Percentiles rank a stretch among this genome's conserved stretches.
phyloP scores from a whole-genome alignment of 116 monocot genomes.

The Posidonia oceanica region DNA sequence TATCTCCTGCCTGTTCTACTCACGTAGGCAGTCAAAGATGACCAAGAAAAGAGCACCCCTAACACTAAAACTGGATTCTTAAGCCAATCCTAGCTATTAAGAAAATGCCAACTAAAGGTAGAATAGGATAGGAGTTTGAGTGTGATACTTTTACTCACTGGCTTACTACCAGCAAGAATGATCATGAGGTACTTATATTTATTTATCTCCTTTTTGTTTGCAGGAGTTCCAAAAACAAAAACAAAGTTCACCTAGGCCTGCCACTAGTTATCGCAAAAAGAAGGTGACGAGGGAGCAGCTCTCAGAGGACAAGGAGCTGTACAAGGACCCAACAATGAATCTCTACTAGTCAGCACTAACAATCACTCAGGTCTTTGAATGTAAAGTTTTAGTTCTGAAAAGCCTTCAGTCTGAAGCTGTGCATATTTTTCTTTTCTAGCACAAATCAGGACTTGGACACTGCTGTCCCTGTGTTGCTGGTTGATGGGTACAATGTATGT shows the following conservation, averaged over 20 bases:
- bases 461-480: conserved; percentile 77
- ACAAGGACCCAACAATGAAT: conserved; percentile 50
- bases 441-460: conserved; percentile 62
- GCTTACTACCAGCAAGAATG: no score
- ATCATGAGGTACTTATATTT: no score
- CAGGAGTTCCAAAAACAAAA: conserved; percentile 67
- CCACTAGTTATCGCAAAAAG: conserved; percentile 90
- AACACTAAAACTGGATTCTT: no score
- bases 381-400: not conserved
- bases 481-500: conserved; percentile 97
- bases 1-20: no score
- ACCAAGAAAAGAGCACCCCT: no score
- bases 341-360: conserved; percentile 57
- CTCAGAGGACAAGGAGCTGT: conserved; percentile 57
- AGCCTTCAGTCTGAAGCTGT: conserved; percentile 15
- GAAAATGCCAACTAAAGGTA: no score
- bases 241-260: conserved; percentile 42
- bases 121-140: no score
- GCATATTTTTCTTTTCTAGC: conserved; percentile 34
- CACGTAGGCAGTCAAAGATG: no score
- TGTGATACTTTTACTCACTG: no score
- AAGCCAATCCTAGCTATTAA: no score
- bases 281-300: conserved; percentile 70
- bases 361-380: conserved; percentile 9
- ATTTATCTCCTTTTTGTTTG: not conserved